Conservation (phyloP, 192 early-diverging fungal species). For the Thoreauomyces humboldtii region DNA sequence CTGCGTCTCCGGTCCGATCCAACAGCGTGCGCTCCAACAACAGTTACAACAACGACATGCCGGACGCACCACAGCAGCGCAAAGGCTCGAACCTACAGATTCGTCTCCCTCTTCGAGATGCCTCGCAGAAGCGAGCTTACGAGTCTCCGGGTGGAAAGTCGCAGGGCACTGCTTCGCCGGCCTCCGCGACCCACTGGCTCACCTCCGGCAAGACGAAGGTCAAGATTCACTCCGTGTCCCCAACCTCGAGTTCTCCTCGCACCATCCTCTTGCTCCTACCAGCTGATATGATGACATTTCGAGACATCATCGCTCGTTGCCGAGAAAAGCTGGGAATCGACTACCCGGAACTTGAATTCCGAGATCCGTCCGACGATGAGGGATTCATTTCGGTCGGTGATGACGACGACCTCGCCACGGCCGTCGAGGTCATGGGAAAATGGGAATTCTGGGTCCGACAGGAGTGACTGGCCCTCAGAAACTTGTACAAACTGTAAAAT, state of each 20-base stretch:
- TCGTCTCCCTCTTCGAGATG: too few relatives aligned
- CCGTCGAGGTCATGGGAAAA: constrained; percentile 9
- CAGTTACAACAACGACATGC: too few relatives aligned
- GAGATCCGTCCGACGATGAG: not conserved
- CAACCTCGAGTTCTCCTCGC: not conserved
- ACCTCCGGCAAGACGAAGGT: constrained; percentile 2
- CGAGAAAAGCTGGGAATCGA: constrained; percentile 4
- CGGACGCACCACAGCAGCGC: too few relatives aligned
- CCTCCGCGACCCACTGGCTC: not conserved
- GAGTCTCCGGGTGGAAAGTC: too few relatives aligned
- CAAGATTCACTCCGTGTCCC: constrained; percentile 6
- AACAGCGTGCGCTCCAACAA: too few relatives aligned
- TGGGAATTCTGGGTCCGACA: constrained; percentile 1
- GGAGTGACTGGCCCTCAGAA: too few relatives aligned
- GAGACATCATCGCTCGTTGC: not conserved
- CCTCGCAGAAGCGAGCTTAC: too few relatives aligned
- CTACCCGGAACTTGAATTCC: not conserved
- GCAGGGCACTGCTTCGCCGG: not conserved
- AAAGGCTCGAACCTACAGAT: too few relatives aligned
- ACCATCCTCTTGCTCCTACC: constrained; percentile 2
- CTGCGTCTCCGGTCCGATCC: too few relatives aligned
- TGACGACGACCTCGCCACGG: constrained; percentile 2
- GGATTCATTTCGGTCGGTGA: not conserved
- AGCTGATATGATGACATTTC: not conserved
- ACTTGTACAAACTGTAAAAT: too few relatives aligned